These are phyloP conservation scores for Pseudocercospora crystallina DNA, from an alignment of 2,329 filamentous ascomycete species.

Conservation along the genomic window DNA sequence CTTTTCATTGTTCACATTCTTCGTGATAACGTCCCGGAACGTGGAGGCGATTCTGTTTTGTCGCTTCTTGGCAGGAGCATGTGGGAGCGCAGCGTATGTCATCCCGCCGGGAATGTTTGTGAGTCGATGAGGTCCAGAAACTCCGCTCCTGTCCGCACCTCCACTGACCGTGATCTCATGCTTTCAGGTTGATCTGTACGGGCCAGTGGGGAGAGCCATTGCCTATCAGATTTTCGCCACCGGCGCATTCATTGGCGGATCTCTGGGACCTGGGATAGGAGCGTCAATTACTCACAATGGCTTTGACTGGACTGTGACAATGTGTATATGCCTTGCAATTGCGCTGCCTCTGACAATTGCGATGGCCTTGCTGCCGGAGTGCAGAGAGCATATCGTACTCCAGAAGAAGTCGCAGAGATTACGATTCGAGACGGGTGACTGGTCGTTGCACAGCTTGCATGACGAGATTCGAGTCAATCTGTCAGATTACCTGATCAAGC, in stretches of 20 bases:
- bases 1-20: slow-evolving; percentile 55
- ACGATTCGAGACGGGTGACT: slow-evolving; percentile 23
- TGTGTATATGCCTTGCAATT: slow-evolving; percentile 9
- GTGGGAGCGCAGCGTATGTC: slow-evolving; percentile 50
- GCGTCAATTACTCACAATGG: slow-evolving; percentile 14
- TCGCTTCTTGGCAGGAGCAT: slow-evolving; percentile 54
- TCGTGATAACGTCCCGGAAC: slow-evolving; percentile 54
- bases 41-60: slow-evolving; percentile 54
- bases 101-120: slow-evolving; percentile 49
- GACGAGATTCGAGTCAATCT: slow-evolving; percentile 9
- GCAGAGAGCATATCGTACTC: slow-evolving; percentile 20
- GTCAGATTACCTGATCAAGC: slow-evolving; percentile 14
- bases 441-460: slow-evolving; percentile 10
- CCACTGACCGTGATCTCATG: slow-evolving; percentile 27
- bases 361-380: slow-evolving; percentile 8
- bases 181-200: slow-evolving; percentile 11
- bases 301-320: slow-evolving; percentile 23
- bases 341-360: slow-evolving; percentile 2
- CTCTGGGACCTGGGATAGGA: slow-evolving; percentile 13
- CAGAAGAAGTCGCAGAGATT: slow-evolving; percentile 5
- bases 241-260: slow-evolving; percentile 18
- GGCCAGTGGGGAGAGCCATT: slow-evolving; percentile 14
- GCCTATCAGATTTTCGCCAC: slow-evolving; percentile 17
- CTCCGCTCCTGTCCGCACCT: slow-evolving; percentile 47
- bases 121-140: too few relatives aligned